Evolutionary conservation across 2,329 filamentous ascomycete species (phyloP).

Genomic region (Ambrosiella beaveri): DNA sequence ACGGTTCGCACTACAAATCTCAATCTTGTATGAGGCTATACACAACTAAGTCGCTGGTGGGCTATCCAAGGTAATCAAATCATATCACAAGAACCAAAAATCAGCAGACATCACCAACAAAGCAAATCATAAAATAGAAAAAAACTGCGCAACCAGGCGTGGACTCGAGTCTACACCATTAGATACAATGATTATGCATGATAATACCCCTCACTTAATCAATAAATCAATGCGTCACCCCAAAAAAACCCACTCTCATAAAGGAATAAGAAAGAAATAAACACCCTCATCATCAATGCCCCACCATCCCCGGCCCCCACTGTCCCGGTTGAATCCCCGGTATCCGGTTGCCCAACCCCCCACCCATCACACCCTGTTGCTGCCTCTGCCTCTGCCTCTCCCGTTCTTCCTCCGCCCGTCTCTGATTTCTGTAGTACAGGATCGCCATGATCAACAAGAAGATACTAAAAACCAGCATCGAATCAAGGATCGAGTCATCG

Average conservation of each 20-base stretch:
- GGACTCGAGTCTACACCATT: too few relatives aligned
- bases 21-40: too few relatives aligned
- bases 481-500: constrained; percentile 70
- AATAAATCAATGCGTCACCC: not conserved
- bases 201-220: too few relatives aligned
- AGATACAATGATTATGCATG: too few relatives aligned
- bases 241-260: not conserved
- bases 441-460: constrained; percentile 58
- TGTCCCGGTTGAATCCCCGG: not conserved
- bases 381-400: constrained; percentile 1
- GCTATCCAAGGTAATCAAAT: too few relatives aligned
- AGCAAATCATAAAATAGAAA: too few relatives aligned
- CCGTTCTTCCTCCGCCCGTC: constrained; percentile 32
- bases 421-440: constrained; percentile 63
- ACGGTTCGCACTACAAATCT: too few relatives aligned
- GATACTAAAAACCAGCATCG: constrained; percentile 63
- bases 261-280: not conserved
- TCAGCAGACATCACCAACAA: too few relatives aligned
- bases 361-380: not conserved
- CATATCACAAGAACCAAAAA: too few relatives aligned
- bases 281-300: not conserved
- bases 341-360: not conserved
- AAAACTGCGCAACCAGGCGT: too few relatives aligned
- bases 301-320: constrained; percentile 2
- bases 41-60: too few relatives aligned